These are phyloP conservation scores for Clavispora carvajalis DNA, from an alignment of 805 yeast species.

Conservation along the genomic window DNA sequence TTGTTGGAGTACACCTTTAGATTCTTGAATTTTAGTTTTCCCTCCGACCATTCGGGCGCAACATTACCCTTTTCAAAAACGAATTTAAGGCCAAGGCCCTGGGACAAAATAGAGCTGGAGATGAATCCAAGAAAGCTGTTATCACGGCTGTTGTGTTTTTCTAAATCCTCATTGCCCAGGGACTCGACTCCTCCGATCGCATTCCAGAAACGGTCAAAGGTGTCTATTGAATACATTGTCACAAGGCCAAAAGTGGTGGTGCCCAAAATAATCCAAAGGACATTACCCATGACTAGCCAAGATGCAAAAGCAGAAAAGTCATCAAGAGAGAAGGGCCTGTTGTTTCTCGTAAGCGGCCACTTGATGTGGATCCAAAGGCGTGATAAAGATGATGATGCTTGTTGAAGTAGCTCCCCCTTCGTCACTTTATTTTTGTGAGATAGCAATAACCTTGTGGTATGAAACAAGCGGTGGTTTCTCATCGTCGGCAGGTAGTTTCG, in stretches of 20 bases:
- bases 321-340: conserved; percentile 44
- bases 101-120: conserved; percentile 32
- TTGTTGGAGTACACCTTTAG: conserved; percentile 17
- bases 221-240: conserved; percentile 40
- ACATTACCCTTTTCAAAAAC: conserved; percentile 34
- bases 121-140: conserved; percentile 27
- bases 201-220: conserved; percentile 24
- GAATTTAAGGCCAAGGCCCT: conserved; percentile 34
- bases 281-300: conserved; percentile 54
- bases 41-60: conserved; percentile 44
- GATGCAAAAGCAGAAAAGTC: conserved; percentile 52
- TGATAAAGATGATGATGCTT: conserved; percentile 26
- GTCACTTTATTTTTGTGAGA: conserved; percentile 1
- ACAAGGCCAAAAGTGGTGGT: conserved; percentile 53
- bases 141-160: conserved; percentile 10
- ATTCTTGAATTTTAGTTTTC: conserved; percentile 43
- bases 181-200: conserved; percentile 10
- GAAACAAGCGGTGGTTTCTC: background rate
- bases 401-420: conserved; percentile 20
- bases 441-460: background rate
- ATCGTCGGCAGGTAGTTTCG: background rate
- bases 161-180: conserved; percentile 20
- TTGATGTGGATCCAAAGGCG: conserved; percentile 34
- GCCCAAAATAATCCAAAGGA: conserved; percentile 50
- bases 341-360: conserved; percentile 46